Conservation (phyloP, 2,329 filamentous ascomycete species). For the Ilyonectria mors-panacis region DNA sequence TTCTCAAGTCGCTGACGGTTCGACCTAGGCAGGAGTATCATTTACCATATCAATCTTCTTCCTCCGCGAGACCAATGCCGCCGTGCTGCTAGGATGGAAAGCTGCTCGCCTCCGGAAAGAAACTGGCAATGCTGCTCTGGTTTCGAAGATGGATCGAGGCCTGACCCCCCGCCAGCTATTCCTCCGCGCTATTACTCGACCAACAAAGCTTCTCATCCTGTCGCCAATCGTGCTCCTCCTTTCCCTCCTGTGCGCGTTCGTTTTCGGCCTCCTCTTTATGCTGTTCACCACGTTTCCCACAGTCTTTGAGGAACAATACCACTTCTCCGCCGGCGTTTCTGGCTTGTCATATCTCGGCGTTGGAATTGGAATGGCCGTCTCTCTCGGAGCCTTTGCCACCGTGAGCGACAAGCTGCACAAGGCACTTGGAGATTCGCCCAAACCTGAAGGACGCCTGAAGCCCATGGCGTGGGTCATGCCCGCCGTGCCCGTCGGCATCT, state of each 20-base stretch:
- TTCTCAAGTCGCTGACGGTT: constrained; percentile 26
- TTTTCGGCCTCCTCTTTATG: constrained; percentile 54
- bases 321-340: constrained; percentile 47
- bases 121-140: constrained; percentile 33
- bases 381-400: constrained; percentile 36
- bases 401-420: constrained; percentile 32
- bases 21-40: constrained; percentile 24
- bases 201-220: constrained; percentile 64
- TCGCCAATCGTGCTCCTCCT: constrained; percentile 68
- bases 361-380: constrained; percentile 53
- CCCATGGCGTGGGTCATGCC: constrained; percentile 69
- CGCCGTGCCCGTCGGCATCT: constrained; percentile 67
- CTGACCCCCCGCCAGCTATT: constrained; percentile 39
- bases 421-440: constrained; percentile 13
- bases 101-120: constrained; percentile 30
- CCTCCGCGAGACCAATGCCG: constrained; percentile 48
- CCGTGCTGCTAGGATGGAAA: constrained; percentile 23
- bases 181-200: constrained; percentile 55
- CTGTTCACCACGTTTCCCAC: constrained; percentile 55
- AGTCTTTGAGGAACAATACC: constrained; percentile 54
- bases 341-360: constrained; percentile 66
- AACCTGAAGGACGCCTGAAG: constrained; percentile 65
- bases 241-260: constrained; percentile 53
- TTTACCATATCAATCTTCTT: constrained; percentile 41
- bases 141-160: constrained; percentile 32